Evolutionary conservation across 2,329 filamentous ascomycete species (phyloP).

Genomic region (Drechslera avenae): DNA sequence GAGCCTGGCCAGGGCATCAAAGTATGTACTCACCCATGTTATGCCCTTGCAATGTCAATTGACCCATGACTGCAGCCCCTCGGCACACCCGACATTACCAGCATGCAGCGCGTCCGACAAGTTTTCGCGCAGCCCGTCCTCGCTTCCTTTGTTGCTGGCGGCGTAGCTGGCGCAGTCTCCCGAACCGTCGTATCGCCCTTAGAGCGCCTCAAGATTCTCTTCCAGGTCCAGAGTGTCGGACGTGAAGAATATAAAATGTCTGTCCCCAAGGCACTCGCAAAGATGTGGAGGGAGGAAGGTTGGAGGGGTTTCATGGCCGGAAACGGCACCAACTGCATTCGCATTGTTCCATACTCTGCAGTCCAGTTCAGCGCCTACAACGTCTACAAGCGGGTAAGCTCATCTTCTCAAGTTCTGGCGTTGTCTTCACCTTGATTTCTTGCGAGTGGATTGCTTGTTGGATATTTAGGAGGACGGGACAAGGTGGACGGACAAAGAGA

Average conservation of each 20-base stretch:
- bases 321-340: conserved; percentile 97
- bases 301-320: conserved; percentile 98
- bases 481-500: not conserved
- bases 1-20: conserved; percentile 24
- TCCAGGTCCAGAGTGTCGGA: conserved; percentile 90
- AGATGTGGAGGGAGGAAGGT: conserved; percentile 97
- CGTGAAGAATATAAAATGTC: conserved; percentile 93
- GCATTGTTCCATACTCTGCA: conserved; percentile 96
- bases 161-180: conserved; percentile 94
- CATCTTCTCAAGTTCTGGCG: not conserved
- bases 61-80: conserved; percentile 23
- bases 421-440: not conserved
- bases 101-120: conserved; percentile 34
- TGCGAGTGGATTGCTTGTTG: conserved; percentile 6
- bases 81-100: conserved; percentile 22
- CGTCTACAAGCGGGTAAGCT: conserved; percentile 85
- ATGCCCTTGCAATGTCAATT: conserved; percentile 12
- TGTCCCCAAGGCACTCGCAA: conserved; percentile 82
- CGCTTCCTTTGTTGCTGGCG: conserved; percentile 92
- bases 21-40: conserved; percentile 25
- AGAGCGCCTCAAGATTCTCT: conserved; percentile 95
- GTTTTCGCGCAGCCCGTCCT: conserved; percentile 78
- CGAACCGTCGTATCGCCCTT: conserved; percentile 95
- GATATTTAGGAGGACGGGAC: not conserved
- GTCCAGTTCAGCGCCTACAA: conserved; percentile 99